phyloP scores from a whole-genome alignment of 2,329 filamentous ascomycete species.

The Pseudogymnoascus sp. region DNA sequence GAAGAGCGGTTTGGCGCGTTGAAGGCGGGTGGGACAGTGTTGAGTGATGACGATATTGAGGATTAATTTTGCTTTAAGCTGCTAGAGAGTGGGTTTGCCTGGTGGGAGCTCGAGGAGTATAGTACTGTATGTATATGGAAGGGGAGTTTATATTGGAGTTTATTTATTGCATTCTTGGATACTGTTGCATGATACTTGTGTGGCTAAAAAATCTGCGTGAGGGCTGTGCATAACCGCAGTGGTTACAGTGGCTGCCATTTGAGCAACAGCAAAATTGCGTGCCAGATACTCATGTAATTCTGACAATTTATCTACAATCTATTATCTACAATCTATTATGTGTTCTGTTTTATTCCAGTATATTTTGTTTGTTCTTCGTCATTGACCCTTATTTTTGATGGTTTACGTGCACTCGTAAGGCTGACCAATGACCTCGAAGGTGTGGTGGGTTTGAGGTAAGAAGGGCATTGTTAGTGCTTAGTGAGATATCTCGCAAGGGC shows the following conservation, averaged over 20 bases:
- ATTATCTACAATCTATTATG: too few species aligned
- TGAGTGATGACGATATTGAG: conserved; percentile 82
- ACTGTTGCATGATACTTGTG: not conserved
- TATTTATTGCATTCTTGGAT: not conserved
- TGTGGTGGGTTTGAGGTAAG: too few species aligned
- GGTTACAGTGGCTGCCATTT: not conserved
- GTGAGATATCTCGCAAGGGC: too few species aligned
- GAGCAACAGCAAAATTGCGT: too few species aligned
- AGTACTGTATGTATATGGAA: not conserved
- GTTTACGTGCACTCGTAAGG: too few species aligned
- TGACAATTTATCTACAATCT: too few species aligned
- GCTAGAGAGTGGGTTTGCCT: not conserved
- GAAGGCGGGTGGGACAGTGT: conserved; percentile 53
- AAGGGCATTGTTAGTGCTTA: too few species aligned
- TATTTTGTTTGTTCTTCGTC: too few species aligned
- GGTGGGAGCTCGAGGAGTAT: not conserved
- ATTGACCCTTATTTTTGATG: not conserved
- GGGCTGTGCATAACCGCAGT: not conserved
- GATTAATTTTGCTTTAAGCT: conserved; percentile 35
- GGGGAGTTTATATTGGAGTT: not conserved
- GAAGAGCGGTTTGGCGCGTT: conserved; percentile 17
- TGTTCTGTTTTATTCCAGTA: too few species aligned
- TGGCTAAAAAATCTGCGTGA: not conserved
- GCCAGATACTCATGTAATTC: too few species aligned
- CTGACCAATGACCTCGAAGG: too few species aligned